Percentiles rank a stretch among this genome's conserved stretches.
Evolutionary conservation across 2,329 filamentous ascomycete genomes (phyloP).

Genomic region (Fusarium penzigii): DNA sequence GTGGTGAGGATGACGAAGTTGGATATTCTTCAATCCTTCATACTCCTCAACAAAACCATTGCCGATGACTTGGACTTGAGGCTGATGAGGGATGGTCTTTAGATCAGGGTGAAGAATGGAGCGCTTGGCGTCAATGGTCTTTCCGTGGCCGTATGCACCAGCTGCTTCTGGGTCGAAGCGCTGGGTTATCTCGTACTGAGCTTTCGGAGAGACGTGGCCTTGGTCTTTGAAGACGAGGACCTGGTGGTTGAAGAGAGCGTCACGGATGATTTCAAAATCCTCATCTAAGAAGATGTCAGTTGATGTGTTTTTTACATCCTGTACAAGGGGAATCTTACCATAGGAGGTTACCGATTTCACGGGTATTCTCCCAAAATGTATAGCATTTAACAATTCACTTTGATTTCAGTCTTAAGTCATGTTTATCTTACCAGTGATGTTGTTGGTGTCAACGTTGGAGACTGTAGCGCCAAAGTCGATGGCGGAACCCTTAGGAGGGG

Average conservation of each 20-base stretch:
- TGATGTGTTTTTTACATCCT: not conserved
- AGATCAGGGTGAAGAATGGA: slow-evolving; percentile 75
- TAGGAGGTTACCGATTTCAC: slow-evolving; percentile 62
- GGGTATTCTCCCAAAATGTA: slow-evolving; percentile 51
- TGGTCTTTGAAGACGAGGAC: slow-evolving; percentile 74
- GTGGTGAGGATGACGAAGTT: slow-evolving; percentile 74
- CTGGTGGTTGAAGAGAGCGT: slow-evolving; percentile 67
- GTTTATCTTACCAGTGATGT: slow-evolving; percentile 56
- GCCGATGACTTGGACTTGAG: slow-evolving; percentile 74
- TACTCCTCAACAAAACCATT: slow-evolving; percentile 71
- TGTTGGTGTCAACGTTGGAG: slow-evolving; percentile 60
- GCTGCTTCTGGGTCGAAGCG: slow-evolving; percentile 69
- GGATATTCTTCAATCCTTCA: slow-evolving; percentile 69
- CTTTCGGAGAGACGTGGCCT: slow-evolving; percentile 61
- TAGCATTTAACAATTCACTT: slow-evolving; percentile 7
- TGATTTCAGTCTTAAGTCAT: not conserved
- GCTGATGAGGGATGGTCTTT: slow-evolving; percentile 78
- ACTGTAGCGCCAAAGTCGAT: slow-evolving; percentile 64
- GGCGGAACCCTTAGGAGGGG: slow-evolving; percentile 36
- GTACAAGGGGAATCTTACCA: slow-evolving; percentile 42
- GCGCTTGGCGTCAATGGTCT: slow-evolving; percentile 65
- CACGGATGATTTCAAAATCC: slow-evolving; percentile 64
- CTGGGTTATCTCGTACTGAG: slow-evolving; percentile 73
- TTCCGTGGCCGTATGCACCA: slow-evolving; percentile 72
- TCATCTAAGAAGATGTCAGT: slow-evolving; percentile 46